Base-by-base conservation (phyloP, 306 rosid species). In the Alnus glutinosa region DNA sequence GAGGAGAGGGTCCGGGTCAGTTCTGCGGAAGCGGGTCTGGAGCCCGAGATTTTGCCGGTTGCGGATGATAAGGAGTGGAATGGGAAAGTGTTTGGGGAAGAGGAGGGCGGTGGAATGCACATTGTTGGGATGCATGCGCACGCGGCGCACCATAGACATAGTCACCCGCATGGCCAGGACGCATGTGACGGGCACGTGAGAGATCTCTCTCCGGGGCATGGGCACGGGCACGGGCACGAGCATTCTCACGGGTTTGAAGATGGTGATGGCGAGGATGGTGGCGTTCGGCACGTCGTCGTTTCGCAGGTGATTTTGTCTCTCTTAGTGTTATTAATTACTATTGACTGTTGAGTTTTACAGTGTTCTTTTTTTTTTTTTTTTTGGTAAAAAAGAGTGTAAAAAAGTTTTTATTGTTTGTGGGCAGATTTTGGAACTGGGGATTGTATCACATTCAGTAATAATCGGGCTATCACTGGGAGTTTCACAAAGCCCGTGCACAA, bases 121-220 rank as follows among this genome's bases (percentile, higher is more conserved):
- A 95, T 95, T 4, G 97, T 93, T 9, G 99, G 99, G 18, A 93
- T 96, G 91, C 99, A 89, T 78, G 99, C 98, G 5, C 99, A 96
- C 69, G 97, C 91, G 3, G 98, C 93, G 46, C 99, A 91, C 75
- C 97, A 96, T 75, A 76, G 92, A 32, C 98, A 93, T 23, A 90
- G 70, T 77, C 98, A 95, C 49, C 78, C 92, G 1, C 92, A 86
- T 2, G 97, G 93, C 12, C 84, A 87, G 39, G 97, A 88, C 1
- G 84, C 92, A 1, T 95, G 98, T 30, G 89, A 87, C 1, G 92
- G 92, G 7, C 75, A 70, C 76, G 59, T 71, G 73, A 81, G 50
- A 71, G 81, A 78, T 32, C 78, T 23, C 28, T 23, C 28, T 23
- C 28, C 28, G 0, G 79, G 73, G 2, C 63, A 70, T 48, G 50